Evolutionary conservation across 169 alveolate species (phyloP).

Genomic region (Toxoplasma gondii): DNA sequence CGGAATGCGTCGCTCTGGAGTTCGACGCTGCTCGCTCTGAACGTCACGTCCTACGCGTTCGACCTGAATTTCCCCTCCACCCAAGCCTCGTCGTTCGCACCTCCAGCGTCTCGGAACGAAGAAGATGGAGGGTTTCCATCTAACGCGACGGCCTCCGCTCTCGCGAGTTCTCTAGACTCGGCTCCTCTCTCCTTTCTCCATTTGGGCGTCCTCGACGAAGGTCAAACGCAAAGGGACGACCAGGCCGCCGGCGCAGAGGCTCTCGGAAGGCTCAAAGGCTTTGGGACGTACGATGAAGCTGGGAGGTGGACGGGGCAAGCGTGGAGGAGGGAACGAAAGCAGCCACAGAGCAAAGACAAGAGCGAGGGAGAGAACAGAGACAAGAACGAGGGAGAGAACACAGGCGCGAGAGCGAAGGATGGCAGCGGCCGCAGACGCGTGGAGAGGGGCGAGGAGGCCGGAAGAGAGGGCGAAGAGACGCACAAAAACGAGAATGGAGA

Average conservation of each 20-base stretch:
- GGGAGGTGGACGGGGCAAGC: neutral
- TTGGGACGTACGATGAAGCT: neutral
- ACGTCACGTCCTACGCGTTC: constrained; percentile 29
- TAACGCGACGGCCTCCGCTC: neutral
- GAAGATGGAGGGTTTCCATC: neutral
- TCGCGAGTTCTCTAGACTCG: neutral
- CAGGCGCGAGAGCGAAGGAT: neutral
- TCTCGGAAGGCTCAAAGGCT: constrained; percentile 9
- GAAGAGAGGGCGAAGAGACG: too few species aligned
- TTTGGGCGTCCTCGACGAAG: constrained; percentile 31
- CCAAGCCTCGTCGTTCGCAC: neutral
- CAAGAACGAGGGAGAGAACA: neutral
- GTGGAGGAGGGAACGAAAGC: neutral
- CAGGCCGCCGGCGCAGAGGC: neutral
- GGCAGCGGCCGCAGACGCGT: neutral
- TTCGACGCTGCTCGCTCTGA: constrained; percentile 29
- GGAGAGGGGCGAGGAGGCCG: neutral
- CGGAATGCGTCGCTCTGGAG: constrained; percentile 62
- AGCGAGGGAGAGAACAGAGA: neutral
- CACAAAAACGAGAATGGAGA: neutral
- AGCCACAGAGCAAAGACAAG: neutral
- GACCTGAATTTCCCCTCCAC: constrained; percentile 42
- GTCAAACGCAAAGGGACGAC: neutral
- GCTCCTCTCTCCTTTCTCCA: constrained; percentile 28
- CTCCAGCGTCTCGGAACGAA: neutral